These are phyloP conservation scores for Karstenula rhodostoma DNA, from an alignment of 2,329 filamentous ascomycete genomes.

Conservation along the genomic window DNA sequence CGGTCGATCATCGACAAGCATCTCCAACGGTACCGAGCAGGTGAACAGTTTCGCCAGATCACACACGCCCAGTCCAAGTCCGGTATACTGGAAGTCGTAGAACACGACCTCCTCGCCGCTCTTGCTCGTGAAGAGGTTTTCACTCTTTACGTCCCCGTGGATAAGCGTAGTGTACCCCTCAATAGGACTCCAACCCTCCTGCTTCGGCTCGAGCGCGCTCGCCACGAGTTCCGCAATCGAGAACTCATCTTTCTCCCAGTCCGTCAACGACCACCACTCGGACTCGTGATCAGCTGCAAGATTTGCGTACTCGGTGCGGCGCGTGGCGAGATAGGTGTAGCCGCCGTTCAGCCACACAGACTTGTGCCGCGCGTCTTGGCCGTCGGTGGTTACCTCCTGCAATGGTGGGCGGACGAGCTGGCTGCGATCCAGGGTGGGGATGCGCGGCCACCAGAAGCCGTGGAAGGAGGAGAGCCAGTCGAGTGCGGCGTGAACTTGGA, in stretches of 20 bases:
- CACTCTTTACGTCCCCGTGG: slow-evolving; percentile 74
- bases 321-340: slow-evolving; percentile 73
- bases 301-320: slow-evolving; percentile 62
- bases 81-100: slow-evolving; percentile 75
- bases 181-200: slow-evolving; percentile 41
- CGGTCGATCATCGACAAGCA: slow-evolving; percentile 54
- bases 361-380: slow-evolving; percentile 26
- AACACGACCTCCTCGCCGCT: slow-evolving; percentile 65
- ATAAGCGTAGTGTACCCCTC: slow-evolving; percentile 63
- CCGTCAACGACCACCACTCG: slow-evolving; percentile 66
- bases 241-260: slow-evolving; percentile 25
- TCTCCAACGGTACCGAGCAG: slow-evolving; percentile 66
- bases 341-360: slow-evolving; percentile 70
- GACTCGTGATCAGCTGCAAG: slow-evolving; percentile 58
- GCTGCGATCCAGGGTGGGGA: slow-evolving; percentile 36
- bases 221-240: slow-evolving; percentile 64
- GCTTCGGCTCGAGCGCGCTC: slow-evolving; percentile 56
- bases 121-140: slow-evolving; percentile 69
- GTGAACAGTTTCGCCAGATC: slow-evolving; percentile 74
- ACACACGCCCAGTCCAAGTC: slow-evolving; percentile 69
- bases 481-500: slow-evolving; percentile 63
- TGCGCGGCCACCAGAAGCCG: slow-evolving; percentile 58
- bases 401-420: slow-evolving; percentile 63
- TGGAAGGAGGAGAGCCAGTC: slow-evolving; percentile 72
- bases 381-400: slow-evolving; percentile 56